Evolutionary conservation across 2,329 filamentous ascomycete species (phyloP).

Genomic region (Xylariomycetidae sp.): DNA sequence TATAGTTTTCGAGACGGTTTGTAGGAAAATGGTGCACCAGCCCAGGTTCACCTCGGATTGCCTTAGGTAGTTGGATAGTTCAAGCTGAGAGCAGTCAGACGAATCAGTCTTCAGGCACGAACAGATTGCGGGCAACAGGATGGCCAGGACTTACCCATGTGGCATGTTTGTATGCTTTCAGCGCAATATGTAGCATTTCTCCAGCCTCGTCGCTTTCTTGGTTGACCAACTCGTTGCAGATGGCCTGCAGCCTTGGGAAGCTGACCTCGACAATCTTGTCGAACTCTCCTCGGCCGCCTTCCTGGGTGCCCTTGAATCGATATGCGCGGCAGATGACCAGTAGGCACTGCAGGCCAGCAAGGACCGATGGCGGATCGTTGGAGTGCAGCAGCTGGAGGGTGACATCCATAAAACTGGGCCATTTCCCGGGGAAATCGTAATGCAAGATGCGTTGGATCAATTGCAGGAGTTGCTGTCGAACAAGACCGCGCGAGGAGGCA

Average conservation of each 20-base stretch:
- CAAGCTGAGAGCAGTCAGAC: slow-evolving; percentile 57
- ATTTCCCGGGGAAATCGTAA: slow-evolving; percentile 88
- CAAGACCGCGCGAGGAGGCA: slow-evolving; percentile 69
- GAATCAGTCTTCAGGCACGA: neutral
- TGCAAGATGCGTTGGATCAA: slow-evolving; percentile 94
- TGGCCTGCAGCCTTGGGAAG: slow-evolving; percentile 79
- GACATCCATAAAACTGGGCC: slow-evolving; percentile 91
- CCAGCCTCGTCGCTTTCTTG: slow-evolving; percentile 91
- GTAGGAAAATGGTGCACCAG: slow-evolving; percentile 94
- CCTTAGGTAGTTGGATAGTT: slow-evolving; percentile 72
- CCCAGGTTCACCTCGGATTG: slow-evolving; percentile 79
- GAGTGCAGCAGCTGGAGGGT: slow-evolving; percentile 83
- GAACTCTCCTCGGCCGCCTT: slow-evolving; percentile 73
- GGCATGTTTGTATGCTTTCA: slow-evolving; percentile 97
- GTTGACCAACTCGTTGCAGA: slow-evolving; percentile 82
- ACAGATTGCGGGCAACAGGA: neutral
- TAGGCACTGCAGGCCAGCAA: slow-evolving; percentile 89
- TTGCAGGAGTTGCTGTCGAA: slow-evolving; percentile 89
- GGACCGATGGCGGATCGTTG: slow-evolving; percentile 79
- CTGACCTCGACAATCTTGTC: slow-evolving; percentile 89
- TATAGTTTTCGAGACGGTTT: slow-evolving; percentile 78
- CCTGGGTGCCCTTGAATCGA: slow-evolving; percentile 79
- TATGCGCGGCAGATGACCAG: slow-evolving; percentile 94
- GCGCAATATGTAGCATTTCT: slow-evolving; percentile 90
- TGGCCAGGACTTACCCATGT: slow-evolving; percentile 66